phyloP scores from a whole-genome alignment of 2,329 filamentous ascomycete species.

The Trichoderma citrinoviride region DNA sequence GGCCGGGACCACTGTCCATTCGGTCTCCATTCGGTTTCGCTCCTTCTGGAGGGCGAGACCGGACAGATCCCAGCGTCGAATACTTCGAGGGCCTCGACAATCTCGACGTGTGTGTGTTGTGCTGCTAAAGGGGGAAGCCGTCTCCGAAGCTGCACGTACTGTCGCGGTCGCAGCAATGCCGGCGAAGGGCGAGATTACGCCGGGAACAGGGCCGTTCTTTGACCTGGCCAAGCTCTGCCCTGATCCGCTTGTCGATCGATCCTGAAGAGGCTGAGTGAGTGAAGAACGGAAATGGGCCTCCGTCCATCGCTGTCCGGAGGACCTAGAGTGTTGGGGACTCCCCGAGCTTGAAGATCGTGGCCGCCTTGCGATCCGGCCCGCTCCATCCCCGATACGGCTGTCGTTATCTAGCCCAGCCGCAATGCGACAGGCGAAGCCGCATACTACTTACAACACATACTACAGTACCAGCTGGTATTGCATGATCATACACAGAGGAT shows the following conservation, averaged over 20 bases:
- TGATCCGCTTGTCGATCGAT: neutral
- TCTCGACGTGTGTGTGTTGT: neutral
- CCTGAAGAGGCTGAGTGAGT: neutral
- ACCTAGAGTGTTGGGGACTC: neutral
- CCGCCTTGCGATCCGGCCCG: slow-evolving; percentile 6
- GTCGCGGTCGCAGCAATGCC: neutral
- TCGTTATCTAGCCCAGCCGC: slow-evolving; percentile 6
- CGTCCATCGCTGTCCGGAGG: neutral
- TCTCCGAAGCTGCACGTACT: neutral
- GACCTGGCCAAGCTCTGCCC: neutral
- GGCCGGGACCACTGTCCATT: slow-evolving; percentile 1
- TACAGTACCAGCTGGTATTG: neutral
- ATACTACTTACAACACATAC: neutral
- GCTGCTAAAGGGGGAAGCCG: neutral
- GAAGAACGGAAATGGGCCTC: neutral
- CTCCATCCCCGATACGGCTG: neutral
- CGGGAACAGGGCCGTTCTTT: neutral
- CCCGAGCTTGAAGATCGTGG: neutral
- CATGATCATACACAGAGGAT: neutral
- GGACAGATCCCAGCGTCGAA: slow-evolving; percentile 3
- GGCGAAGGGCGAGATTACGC: neutral
- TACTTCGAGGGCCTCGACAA: neutral
- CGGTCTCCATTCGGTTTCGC: neutral
- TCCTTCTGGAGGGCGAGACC: neutral
- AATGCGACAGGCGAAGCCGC: neutral